Conservation (phyloP, 495 filamentous ascomycete species). For the Penicillium goetzii region DNA sequence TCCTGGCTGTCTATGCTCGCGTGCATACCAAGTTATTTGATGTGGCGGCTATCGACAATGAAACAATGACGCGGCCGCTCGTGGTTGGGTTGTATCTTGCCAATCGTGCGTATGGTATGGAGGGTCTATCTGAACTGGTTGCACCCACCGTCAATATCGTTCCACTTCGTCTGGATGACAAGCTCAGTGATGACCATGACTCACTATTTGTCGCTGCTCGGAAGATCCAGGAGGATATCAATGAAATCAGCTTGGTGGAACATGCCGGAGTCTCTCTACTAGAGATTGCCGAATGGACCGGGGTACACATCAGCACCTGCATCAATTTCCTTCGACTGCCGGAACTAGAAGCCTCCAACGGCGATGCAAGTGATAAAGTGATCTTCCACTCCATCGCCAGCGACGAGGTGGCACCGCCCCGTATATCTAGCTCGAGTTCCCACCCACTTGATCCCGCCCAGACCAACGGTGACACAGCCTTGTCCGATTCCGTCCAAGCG, state of each 20-base stretch:
- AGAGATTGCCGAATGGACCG: slow-evolving; percentile 44
- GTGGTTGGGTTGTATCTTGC: slow-evolving; percentile 42
- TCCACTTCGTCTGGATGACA: slow-evolving; percentile 36
- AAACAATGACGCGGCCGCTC: slow-evolving; percentile 12
- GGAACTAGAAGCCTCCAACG: slow-evolving; percentile 20
- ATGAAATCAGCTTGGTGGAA: slow-evolving; percentile 36
- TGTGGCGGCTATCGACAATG: slow-evolving; percentile 7
- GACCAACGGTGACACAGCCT: slow-evolving; percentile 22
- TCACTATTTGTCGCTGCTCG: slow-evolving; percentile 31
- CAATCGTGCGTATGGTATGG: slow-evolving; percentile 36
- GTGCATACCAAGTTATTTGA: slow-evolving; percentile 28
- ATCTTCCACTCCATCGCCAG: slow-evolving; percentile 20
- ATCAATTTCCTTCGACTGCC: slow-evolving; percentile 44
- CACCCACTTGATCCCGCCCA: not conserved
- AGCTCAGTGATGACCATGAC: slow-evolving; percentile 15
- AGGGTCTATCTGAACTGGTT: slow-evolving; percentile 34
- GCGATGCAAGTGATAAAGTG: slow-evolving; percentile 11
- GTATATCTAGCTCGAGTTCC: not conserved
- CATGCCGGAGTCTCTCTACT: slow-evolving; percentile 36
- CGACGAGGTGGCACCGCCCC: slow-evolving; percentile 16
- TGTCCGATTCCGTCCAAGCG: slow-evolving; percentile 13
- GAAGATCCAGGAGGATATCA: slow-evolving; percentile 38
- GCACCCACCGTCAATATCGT: slow-evolving; percentile 44
- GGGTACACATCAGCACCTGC: slow-evolving; percentile 39
- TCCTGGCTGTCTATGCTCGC: slow-evolving; percentile 41